Percentiles rank a stretch among this genome's conserved stretches.
Conservation (phyloP, 345 rosid species). For the Geranium brycei region DNA sequence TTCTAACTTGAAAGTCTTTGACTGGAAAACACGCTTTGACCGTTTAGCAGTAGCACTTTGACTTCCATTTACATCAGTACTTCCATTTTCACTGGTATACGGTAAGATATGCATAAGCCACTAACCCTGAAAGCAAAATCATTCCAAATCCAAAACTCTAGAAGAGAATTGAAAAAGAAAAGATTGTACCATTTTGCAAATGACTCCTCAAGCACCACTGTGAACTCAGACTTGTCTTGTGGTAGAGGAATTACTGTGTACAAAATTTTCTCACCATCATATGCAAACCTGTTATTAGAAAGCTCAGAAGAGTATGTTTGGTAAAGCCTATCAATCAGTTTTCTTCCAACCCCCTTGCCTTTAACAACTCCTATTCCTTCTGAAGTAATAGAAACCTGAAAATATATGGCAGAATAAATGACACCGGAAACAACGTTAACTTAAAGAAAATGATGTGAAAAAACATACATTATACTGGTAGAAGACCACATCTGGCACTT, state of each 20-base stretch:
- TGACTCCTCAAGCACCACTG: constrained; percentile 54
- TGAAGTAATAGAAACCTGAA: constrained; percentile 51
- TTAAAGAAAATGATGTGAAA: not conserved
- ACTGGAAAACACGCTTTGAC: constrained; percentile 38
- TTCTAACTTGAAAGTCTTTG: constrained; percentile 44
- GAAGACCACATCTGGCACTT: constrained; percentile 43
- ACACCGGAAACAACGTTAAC: not conserved
- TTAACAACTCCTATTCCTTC: constrained; percentile 42
- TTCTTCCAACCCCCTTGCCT: constrained; percentile 61
- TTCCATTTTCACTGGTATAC: constrained; percentile 21
- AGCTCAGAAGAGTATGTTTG: constrained; percentile 55
- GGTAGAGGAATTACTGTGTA: constrained; percentile 78
- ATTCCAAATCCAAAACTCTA: not conserved
- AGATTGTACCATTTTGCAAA: constrained; percentile 35
- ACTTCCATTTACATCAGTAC: constrained; percentile 20
- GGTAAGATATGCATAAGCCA: constrained; percentile 5
- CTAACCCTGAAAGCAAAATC: constrained; percentile 6
- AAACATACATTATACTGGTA: constrained; percentile 67
- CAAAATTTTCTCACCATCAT: constrained; percentile 69
- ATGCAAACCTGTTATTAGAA: constrained; percentile 47
- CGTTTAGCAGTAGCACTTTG: constrained; percentile 33
- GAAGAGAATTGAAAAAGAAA: constrained; percentile 8
- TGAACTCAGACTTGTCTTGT: constrained; percentile 42
- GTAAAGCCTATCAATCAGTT: constrained; percentile 52
- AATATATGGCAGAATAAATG: constrained; percentile 9